These are phyloP conservation scores for Pseudomassariella vexata DNA, from an alignment of 2,329 filamentous ascomycete species.

Conservation along the genomic window DNA sequence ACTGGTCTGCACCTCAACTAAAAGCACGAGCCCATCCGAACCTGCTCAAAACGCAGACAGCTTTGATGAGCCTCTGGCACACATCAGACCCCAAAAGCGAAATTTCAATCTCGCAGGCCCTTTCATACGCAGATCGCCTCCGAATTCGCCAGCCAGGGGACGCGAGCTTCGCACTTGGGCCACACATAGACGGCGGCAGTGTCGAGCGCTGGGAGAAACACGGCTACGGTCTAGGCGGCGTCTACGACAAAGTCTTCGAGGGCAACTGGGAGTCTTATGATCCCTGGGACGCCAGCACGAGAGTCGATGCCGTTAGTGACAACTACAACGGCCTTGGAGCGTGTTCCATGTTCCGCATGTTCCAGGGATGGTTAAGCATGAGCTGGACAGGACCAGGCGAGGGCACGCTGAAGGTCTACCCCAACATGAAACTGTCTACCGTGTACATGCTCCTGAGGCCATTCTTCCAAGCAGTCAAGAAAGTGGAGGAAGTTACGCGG, in stretches of 20 bases:
- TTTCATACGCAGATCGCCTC: conserved; percentile 66
- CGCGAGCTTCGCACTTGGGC: conserved; percentile 60
- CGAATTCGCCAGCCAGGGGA: conserved; percentile 68
- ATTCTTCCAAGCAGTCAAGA: conserved; percentile 61
- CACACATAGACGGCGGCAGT: conserved; percentile 69
- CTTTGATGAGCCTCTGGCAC: conserved; percentile 60
- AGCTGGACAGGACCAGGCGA: conserved; percentile 66
- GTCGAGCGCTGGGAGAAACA: conserved; percentile 70
- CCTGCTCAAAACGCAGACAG: conserved; percentile 53
- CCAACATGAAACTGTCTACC: conserved; percentile 67
- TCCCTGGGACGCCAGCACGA: conserved; percentile 69
- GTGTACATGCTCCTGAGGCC: conserved; percentile 78
- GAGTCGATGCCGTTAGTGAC: conserved; percentile 64
- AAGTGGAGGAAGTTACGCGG: conserved; percentile 30
- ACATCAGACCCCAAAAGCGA: conserved; percentile 39
- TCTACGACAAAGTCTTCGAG: conserved; percentile 68
- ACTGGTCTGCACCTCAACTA: conserved; percentile 67
- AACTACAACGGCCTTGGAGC: conserved; percentile 76
- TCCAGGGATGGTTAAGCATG: conserved; percentile 85
- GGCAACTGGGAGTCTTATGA: conserved; percentile 80
- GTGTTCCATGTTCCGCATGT: conserved; percentile 81
- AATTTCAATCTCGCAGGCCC: conserved; percentile 48
- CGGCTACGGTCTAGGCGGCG: conserved; percentile 60
- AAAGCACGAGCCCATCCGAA: conserved; percentile 62
- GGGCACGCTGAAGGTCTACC: conserved; percentile 79